Evolutionary conservation across 441 rosid species (phyloP).

Genomic region (Hypseocharis bilobata): DNA sequence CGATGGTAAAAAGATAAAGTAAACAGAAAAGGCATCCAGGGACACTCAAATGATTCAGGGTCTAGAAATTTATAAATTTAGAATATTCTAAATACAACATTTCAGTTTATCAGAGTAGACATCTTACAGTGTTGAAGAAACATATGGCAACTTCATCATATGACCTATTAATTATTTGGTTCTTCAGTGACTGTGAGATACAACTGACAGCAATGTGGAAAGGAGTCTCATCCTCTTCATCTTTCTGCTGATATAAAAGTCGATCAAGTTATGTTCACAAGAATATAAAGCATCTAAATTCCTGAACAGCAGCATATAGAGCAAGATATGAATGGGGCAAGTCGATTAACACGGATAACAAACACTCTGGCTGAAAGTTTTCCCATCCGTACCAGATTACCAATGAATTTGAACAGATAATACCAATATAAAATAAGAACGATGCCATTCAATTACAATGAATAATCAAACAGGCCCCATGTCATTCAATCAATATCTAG

Average conservation of each 20-base stretch:
- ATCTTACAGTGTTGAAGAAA: slow-evolving; percentile 84
- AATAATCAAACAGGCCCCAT: too few species aligned
- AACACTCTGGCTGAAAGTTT: not conserved
- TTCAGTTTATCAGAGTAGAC: slow-evolving; percentile 2
- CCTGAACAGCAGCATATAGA: not conserved
- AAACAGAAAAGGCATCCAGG: not conserved
- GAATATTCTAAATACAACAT: not conserved
- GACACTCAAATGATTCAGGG: not conserved
- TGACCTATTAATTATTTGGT: slow-evolving; percentile 67
- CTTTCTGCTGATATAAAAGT: slow-evolving; percentile 37
- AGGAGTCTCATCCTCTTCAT: slow-evolving; percentile 52
- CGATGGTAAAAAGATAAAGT: not conserved
- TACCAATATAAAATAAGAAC: too few species aligned
- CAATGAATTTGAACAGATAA: not conserved
- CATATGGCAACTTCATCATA: slow-evolving; percentile 79
- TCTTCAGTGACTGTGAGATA: slow-evolving; percentile 60
- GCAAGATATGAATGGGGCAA: not conserved
- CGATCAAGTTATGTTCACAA: slow-evolving; percentile 2
- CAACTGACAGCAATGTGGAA: slow-evolving; percentile 65
- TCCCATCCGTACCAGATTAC: not conserved
- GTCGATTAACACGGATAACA: not conserved
- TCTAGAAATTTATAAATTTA: not conserved
- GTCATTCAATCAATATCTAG: not conserved
- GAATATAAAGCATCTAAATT: not conserved
- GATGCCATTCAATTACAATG: not conserved